Base-by-base conservation (phyloP, 306 rosid species). In the Acmispon strigosus region DNA sequence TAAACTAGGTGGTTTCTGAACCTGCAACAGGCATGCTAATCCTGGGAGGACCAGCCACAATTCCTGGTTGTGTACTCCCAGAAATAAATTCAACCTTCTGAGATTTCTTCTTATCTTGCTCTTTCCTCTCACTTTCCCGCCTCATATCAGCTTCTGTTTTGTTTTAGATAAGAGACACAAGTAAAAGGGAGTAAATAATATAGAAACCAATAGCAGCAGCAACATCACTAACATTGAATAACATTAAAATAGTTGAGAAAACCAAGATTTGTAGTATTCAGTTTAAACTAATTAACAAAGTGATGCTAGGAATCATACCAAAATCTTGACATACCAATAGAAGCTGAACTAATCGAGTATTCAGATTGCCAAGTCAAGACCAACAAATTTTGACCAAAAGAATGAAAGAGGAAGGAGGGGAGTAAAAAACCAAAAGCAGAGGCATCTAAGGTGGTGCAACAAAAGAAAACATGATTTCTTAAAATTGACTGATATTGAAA, bases 81-180 rank as follows among this genome's bases (percentile, higher is more conserved):
- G 96, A 60, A 65, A 79, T 53, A 82, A 85, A 91, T 4, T 88
- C 96, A 73, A 86, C 75, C 83, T 78, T 91, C 47, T 76, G 90
- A 44, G 82, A 79, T 69, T 76, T 86, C 85, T 87, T 89, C 80
- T 84, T 91, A 72, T 89, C 96, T 80, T 83, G 96, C 72, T 82
- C 95, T 75, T 78, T 88, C 80, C 96, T 86, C 54, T 90, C 96
- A 81, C 89, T 77, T 72, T 87, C 96, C 1, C 86, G 87, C 82
- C 92, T 87, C 88, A 88, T 87, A 75, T 89, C 96, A 87, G 78
- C 90, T 80, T 94, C 99, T 94, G 89, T 65, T 58, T 64, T 49
- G 62, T 62, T 53, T 56, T 6, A 76, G 2, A 49, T 58, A 39
- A 71, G 36, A 72, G 11, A 69, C 29, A 61, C 37, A 66, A 81